Evolutionary conservation across 805 yeast genomes (phyloP).

Genomic region (Helenozyma baotianmanensis): DNA sequence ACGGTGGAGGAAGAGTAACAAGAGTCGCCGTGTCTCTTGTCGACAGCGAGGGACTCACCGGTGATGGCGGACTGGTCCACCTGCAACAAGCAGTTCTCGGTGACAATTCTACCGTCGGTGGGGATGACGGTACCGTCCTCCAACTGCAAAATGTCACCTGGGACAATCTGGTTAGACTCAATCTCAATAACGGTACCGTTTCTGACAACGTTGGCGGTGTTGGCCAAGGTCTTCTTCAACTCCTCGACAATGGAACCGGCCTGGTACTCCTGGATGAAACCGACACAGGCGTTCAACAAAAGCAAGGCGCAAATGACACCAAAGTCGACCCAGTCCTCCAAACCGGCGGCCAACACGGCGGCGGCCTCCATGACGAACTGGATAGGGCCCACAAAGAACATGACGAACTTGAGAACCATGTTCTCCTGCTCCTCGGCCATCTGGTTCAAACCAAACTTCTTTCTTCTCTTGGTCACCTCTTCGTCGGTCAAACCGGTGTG

Average conservation of each 20-base stretch:
- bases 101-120: conserved; percentile 86
- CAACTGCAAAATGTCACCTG: conserved; percentile 89
- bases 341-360: conserved; percentile 91
- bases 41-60: conserved; percentile 96
- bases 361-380: conserved; percentile 98
- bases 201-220: conserved; percentile 81
- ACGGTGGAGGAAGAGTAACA: conserved; percentile 91
- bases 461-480: conserved; percentile 78
- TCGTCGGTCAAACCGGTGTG: conserved; percentile 69
- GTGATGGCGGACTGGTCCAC: conserved; percentile 96
- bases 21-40: conserved; percentile 83
- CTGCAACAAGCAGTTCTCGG: conserved; percentile 83
- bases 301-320: conserved; percentile 93
- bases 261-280: conserved; percentile 96
- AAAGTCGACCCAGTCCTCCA: conserved; percentile 97
- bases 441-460: conserved; percentile 86
- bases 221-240: conserved; percentile 90
- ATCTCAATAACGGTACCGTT: conserved; percentile 74
- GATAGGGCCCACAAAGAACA: conserved; percentile 92
- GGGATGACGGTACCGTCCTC: conserved; percentile 93
- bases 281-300: conserved; percentile 84
- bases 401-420: conserved; percentile 69
- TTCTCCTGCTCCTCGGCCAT: conserved; percentile 88
- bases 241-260: conserved; percentile 98
- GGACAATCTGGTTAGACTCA: conserved; percentile 82